Base-by-base conservation (phyloP, 208 protist genomes). In the Angomonas deanei region DNA sequence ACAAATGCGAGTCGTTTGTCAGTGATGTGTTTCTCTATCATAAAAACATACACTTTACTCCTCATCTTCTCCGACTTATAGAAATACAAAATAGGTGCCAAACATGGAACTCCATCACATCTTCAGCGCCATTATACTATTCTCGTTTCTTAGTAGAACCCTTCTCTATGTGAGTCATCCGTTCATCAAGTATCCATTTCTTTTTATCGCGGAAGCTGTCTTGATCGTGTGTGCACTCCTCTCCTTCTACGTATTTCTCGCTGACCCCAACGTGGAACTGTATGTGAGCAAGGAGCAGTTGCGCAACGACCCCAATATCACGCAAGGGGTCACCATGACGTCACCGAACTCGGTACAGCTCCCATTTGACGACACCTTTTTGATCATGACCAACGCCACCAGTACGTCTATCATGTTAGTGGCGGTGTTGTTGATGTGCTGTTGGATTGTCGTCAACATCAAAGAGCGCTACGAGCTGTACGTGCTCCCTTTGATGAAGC, bases 321-420 rank as follows among this genome's bases (percentile, higher is more conserved):
- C 61, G 46, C 38, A 42, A 11, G 53, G 32, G 23, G 26, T 71
- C 6, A 66, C 71, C 64, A 48, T 80, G 36, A 78, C 76, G 1
- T 74, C 72, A 42, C 67, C 71, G 21, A 67, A 65, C 24, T 67
- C 69, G 31, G 68, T 75, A 53, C 23, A 54, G 4, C 42, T 83
- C 19, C 42, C 42, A 26, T 50, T 50, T 5, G 42, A 50, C 23
- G 17, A 10, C 8, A 21, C 42, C 23, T 4, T 50, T 50, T 5
- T 23, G 17, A 4, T 50, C 8, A 3, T 26, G 15, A 5, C 42
- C 42, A 50, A 50, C 42, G 23, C 42, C 8, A 21, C 42, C 8
- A 5, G 17, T 5, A n/a, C 15, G 42, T 59, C 0, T 3, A 66
- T 10, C 60, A 62, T 10, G 64, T 72, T 28, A 27, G 47, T 70